phyloP scores from a whole-genome alignment of 2,329 filamentous ascomycete species.

The Phialocephala sp. region DNA sequence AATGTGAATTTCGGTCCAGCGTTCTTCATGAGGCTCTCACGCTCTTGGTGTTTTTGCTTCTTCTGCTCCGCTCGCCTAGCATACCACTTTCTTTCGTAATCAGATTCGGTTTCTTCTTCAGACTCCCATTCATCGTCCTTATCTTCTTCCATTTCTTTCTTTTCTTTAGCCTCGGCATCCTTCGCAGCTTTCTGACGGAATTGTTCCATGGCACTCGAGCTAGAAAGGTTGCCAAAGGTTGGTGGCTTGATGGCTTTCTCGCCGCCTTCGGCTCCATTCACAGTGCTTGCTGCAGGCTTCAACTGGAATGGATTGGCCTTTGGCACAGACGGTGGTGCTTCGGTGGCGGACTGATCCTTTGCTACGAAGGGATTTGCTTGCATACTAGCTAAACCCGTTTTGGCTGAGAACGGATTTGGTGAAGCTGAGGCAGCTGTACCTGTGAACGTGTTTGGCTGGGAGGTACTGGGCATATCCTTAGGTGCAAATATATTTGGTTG shows the following conservation, averaged over 20 bases:
- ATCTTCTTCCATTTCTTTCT: conserved; percentile 35
- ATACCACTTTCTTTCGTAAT: conserved; percentile 4
- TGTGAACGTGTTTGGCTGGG: too few species aligned
- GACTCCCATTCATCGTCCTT: conserved; percentile 1
- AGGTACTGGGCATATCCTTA: neutral
- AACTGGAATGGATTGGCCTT: conserved; percentile 7
- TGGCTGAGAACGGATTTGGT: neutral
- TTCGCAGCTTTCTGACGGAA: conserved; percentile 33
- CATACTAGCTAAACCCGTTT: neutral
- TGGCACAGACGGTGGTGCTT: neutral
- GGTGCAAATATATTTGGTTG: neutral
- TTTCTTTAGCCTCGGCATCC: conserved; percentile 33
- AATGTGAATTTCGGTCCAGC: conserved; percentile 29
- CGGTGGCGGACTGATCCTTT: neutral
- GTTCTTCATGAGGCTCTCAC: conserved; percentile 29
- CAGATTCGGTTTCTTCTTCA: neutral
- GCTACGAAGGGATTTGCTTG: neutral
- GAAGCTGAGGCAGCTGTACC: neutral
- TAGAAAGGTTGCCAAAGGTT: conserved; percentile 27
- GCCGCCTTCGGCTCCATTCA: conserved; percentile 7
- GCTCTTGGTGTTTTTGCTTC: neutral
- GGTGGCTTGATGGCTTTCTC: conserved; percentile 34
- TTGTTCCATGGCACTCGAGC: conserved; percentile 35
- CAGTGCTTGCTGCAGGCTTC: neutral
- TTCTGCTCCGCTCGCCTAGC: neutral